These are phyloP conservation scores for Jackrogersella multiformis DNA, from an alignment of 495 filamentous ascomycete genomes.

Conservation along the genomic window DNA sequence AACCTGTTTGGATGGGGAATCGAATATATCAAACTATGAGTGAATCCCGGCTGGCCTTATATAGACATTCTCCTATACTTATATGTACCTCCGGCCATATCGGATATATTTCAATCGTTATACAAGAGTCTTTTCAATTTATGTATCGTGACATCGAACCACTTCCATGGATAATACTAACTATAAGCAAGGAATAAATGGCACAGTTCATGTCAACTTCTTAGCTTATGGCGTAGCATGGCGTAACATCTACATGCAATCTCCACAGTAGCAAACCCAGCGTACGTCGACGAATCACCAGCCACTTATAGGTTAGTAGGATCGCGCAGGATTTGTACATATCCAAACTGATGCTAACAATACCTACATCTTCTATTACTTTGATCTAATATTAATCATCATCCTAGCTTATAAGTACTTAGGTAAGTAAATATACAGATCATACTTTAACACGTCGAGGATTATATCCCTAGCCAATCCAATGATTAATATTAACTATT, in stretches of 20 bases:
- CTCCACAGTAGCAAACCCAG: conserved; percentile 18
- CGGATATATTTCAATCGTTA: neutral
- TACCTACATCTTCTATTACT: neutral
- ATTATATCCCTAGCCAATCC: too few relatives aligned
- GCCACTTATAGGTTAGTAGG: neutral
- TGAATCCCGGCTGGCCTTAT: neutral
- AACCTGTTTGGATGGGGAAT: neutral
- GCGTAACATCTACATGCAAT: neutral
- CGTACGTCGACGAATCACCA: conserved; percentile 27
- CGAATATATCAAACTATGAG: neutral
- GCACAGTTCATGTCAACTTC: neutral
- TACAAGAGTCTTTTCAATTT: neutral
- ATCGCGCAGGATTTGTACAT: conserved; percentile 8
- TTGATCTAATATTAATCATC: neutral
- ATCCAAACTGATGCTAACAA: neutral
- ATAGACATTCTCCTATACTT: neutral
- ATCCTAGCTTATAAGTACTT: neutral
- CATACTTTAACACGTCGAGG: neutral
- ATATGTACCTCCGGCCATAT: neutral
- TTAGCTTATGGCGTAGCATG: conserved; percentile 2
- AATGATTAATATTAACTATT: too few relatives aligned
- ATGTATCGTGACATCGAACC: conserved; percentile 10
- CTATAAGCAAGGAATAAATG: neutral
- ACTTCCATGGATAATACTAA: neutral
- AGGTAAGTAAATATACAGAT: neutral